Evolutionary conservation across 1,284 basidiomycete genomes (phyloP).

Genomic region (Lignosus rhinocerotis): DNA sequence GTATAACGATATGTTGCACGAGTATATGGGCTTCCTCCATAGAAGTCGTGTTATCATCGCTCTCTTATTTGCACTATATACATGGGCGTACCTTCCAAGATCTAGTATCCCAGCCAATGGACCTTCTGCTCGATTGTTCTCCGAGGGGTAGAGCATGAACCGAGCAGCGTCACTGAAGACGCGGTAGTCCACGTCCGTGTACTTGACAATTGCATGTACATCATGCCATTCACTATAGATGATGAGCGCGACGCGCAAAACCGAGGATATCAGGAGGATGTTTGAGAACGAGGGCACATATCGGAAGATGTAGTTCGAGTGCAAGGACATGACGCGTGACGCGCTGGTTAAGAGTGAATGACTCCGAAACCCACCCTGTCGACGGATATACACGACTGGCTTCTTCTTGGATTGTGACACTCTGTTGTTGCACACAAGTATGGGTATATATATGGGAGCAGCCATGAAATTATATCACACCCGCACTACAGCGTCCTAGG

Average conservation of each 20-base stretch:
- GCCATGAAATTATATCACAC: not conserved
- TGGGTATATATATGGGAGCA: not conserved
- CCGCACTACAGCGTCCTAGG: not conserved
- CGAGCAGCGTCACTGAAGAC: slow-evolving; percentile 92
- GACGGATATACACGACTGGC: not conserved
- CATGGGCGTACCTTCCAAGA: slow-evolving; percentile 60
- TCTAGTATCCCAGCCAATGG: slow-evolving; percentile 47
- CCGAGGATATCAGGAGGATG: slow-evolving; percentile 54
- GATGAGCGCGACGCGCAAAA: slow-evolving; percentile 71
- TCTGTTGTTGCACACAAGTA: no score
- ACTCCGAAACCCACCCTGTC: not conserved
- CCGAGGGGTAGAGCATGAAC: slow-evolving; percentile 57
- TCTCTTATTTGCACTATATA: not conserved
- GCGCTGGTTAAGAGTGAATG: not conserved
- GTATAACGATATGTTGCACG: slow-evolving; percentile 97
- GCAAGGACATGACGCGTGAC: slow-evolving; percentile 20
- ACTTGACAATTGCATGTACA: slow-evolving; percentile 80
- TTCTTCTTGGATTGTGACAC: not conserved
- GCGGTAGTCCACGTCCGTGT: slow-evolving; percentile 96
- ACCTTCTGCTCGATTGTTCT: slow-evolving; percentile 59
- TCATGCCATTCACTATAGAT: slow-evolving; percentile 91
- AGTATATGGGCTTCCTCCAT: slow-evolving; percentile 72
- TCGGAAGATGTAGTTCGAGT: slow-evolving; percentile 18
- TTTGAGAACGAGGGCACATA: slow-evolving; percentile 48
- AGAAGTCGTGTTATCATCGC: slow-evolving; percentile 1